Evolutionary conservation across 768 basidiomycete genomes (phyloP).

Genomic region (Cyclocybe aegerita): DNA sequence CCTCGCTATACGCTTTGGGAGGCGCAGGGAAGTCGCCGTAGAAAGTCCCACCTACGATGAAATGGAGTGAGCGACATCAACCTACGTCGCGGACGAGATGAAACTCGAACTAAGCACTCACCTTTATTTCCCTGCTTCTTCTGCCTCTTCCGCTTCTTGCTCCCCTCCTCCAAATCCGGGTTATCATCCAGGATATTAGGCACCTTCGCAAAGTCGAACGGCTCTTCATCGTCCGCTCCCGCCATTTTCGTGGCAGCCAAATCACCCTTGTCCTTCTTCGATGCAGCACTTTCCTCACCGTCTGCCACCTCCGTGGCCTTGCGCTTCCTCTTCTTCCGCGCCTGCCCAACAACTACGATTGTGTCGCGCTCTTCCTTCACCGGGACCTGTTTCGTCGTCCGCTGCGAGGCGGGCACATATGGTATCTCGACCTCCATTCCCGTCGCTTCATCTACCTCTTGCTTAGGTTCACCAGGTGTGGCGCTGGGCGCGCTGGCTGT

Average conservation of each 20-base stretch:
- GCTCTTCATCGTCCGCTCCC: conserved; percentile 33
- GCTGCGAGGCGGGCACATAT: conserved; percentile 69
- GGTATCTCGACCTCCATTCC: conserved; percentile 69
- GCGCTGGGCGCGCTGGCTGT: conserved; percentile 3
- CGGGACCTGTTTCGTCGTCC: conserved; percentile 30
- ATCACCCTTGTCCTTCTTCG: conserved; percentile 14
- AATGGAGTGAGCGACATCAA: conserved; percentile 7
- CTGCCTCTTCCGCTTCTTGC: conserved; percentile 54
- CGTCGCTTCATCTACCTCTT: conserved; percentile 21
- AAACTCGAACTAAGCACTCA: conserved; percentile 13
- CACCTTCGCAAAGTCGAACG: conserved; percentile 68
- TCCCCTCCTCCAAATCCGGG: conserved; percentile 38
- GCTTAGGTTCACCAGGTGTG: neutral
- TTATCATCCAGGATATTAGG: conserved; percentile 73
- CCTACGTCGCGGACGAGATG: neutral
- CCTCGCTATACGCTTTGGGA: conserved; percentile 62
- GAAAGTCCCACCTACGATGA: conserved; percentile 35
- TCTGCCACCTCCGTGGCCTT: conserved; percentile 15
- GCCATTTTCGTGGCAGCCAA: neutral
- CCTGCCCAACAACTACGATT: conserved; percentile 72
- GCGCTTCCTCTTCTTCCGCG: conserved; percentile 65
- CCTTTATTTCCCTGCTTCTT: conserved; percentile 32
- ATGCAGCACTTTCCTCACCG: conserved; percentile 18
- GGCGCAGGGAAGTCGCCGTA: conserved; percentile 65
- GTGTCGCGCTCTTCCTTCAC: conserved; percentile 60